Conservation (phyloP, 176 grass and related monocot genomes). For the Aegilops sharonensis region DNA sequence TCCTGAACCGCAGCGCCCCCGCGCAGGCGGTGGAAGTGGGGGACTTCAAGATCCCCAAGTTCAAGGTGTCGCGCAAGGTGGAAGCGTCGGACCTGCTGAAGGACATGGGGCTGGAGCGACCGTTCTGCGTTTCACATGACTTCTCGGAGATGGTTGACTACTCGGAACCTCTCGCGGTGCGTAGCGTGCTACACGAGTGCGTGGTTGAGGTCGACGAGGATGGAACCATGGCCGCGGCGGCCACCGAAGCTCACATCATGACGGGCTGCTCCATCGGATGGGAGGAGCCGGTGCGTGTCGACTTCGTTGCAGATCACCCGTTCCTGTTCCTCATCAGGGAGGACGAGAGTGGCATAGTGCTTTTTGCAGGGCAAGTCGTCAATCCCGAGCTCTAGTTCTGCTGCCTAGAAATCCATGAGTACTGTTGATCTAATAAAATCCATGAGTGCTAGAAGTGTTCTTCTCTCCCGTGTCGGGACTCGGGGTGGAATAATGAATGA, state of each 20-base stretch:
- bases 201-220: conserved; percentile 40
- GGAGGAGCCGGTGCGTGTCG: not conserved
- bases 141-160: not conserved
- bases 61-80: not conserved
- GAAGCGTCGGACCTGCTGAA: not conserved
- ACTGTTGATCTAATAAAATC: too few relatives aligned
- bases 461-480: not conserved
- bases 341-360: conserved; percentile 1
- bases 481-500: not conserved
- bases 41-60: not conserved
- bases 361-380: conserved; percentile 32
- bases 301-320: conserved; percentile 42
- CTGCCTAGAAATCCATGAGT: not conserved
- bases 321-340: conserved; percentile 43
- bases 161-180: not conserved
- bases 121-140: not conserved
- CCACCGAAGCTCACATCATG: not conserved
- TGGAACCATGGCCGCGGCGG: conserved; percentile 44
- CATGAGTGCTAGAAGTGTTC: not conserved
- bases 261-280: not conserved
- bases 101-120: not conserved
- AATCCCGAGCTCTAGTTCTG: conserved; percentile 8
- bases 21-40: not conserved
- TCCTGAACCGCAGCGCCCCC: not conserved
- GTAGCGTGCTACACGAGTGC: not conserved